Evolutionary conservation across 2,329 filamentous ascomycete genomes (phyloP).

Genomic region (Epichloe baconii): DNA sequence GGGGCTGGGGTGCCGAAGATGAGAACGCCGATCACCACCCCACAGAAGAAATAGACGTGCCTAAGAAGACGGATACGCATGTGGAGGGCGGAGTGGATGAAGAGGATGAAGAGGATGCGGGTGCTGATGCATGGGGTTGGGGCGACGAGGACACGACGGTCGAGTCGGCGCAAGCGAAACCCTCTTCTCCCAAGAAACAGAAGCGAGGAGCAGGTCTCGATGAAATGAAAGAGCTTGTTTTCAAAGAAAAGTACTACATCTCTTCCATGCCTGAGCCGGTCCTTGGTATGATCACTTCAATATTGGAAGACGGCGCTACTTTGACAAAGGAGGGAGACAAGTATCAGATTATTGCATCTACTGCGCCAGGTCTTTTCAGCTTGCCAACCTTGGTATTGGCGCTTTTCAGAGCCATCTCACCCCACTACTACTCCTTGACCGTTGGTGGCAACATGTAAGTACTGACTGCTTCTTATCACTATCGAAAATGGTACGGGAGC

Average conservation of each 20-base stretch:
- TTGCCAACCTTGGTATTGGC: conserved; percentile 61
- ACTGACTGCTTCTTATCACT: not conserved
- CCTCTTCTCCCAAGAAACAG: conserved; percentile 7
- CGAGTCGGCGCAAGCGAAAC: conserved; percentile 11
- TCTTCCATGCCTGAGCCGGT: conserved; percentile 78
- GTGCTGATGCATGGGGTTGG: conserved; percentile 71
- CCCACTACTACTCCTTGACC: conserved; percentile 56
- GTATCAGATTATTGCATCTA: conserved; percentile 48
- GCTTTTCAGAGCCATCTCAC: conserved; percentile 67
- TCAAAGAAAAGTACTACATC: conserved; percentile 78
- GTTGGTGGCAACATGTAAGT: conserved; percentile 51
- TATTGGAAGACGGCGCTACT: conserved; percentile 47
- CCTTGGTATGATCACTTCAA: conserved; percentile 47
- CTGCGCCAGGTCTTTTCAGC: conserved; percentile 55
- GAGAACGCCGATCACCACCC: conserved; percentile 14
- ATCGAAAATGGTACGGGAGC: too few species aligned
- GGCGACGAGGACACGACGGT: conserved; percentile 47
- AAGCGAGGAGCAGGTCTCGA: conserved; percentile 15
- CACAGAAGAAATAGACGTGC: conserved; percentile 5
- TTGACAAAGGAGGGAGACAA: conserved; percentile 42
- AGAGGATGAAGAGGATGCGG: conserved; percentile 24
- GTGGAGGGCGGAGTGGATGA: conserved; percentile 5
- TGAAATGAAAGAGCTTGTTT: conserved; percentile 51
- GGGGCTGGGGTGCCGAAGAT: conserved; percentile 69
- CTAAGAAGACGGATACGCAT: not conserved